Evolutionary conservation across 31 red algal genomes (phyloP).

Genomic region (Endocladia muricata): DNA sequence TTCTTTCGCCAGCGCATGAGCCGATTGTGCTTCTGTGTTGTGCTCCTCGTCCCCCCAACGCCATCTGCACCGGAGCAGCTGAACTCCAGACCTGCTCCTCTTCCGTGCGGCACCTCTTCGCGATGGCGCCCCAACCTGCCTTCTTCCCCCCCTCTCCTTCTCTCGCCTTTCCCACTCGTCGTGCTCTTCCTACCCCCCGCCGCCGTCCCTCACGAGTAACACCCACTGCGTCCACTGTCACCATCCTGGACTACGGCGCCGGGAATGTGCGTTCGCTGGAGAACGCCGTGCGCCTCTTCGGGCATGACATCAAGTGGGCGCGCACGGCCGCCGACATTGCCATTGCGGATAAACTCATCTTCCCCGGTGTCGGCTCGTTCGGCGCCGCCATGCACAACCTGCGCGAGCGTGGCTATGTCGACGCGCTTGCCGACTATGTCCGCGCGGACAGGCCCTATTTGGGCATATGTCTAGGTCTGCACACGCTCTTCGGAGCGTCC

Average conservation of each 20-base stretch:
- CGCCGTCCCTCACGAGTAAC: not conserved
- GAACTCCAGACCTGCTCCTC: too few species aligned
- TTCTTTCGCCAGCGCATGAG: too few species aligned
- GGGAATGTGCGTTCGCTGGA: constrained; percentile 81
- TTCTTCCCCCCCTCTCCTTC: too few species aligned
- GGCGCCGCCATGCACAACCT: constrained; percentile 77
- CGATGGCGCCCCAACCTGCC: too few species aligned
- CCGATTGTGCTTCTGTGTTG: too few species aligned
- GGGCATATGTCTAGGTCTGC: constrained; percentile 86
- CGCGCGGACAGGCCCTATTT: constrained; percentile 56
- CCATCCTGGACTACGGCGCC: constrained; percentile 84
- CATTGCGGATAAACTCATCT: constrained; percentile 50
- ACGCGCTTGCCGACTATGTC: constrained; percentile 41
- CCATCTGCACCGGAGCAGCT: too few species aligned
- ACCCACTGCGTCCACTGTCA: constrained; percentile 24
- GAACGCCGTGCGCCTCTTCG: constrained; percentile 66
- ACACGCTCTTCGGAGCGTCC: constrained; percentile 57
- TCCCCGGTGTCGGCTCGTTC: constrained; percentile 85
- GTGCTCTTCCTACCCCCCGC: too few species aligned
- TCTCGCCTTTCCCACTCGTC: too few species aligned
- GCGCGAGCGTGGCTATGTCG: constrained; percentile 29
- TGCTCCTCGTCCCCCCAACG: too few species aligned
- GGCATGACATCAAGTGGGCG: constrained; percentile 33
- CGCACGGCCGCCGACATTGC: constrained; percentile 36
- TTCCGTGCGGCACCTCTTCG: too few species aligned